A percentile compares a stretch with the other conserved stretches of the same genome.
These are phyloP conservation scores for Colletotrichum phormii DNA, from an alignment of 2,329 filamentous ascomycete species.

Conservation along the genomic window DNA sequence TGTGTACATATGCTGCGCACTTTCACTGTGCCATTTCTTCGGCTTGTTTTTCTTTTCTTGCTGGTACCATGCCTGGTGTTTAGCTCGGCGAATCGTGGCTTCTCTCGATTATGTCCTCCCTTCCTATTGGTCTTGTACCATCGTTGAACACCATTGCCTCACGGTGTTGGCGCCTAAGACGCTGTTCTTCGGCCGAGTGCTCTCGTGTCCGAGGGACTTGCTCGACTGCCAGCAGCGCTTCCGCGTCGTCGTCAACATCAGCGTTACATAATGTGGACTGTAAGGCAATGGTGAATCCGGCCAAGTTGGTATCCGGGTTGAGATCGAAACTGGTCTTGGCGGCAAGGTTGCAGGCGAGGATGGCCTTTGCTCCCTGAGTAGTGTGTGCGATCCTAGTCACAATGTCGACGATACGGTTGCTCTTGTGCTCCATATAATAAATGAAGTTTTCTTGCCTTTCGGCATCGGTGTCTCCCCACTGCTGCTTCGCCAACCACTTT, in stretches of 20 bases:
- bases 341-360: constrained; percentile 62
- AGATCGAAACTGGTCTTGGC: constrained; percentile 43
- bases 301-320: constrained; percentile 24
- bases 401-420: constrained; percentile 66
- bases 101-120: constrained; percentile 83
- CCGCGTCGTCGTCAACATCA: constrained; percentile 40
- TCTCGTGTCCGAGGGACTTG: constrained; percentile 55
- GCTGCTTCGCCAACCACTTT: constrained; percentile 79
- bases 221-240: constrained; percentile 41
- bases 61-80: neutral
- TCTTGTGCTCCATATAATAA: constrained; percentile 60
- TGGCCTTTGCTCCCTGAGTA: constrained; percentile 61
- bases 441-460: constrained; percentile 66
- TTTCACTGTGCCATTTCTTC: neutral
- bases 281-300: constrained; percentile 48
- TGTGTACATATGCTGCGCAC: neutral
- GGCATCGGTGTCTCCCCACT: constrained; percentile 70
- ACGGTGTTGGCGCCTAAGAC: constrained; percentile 78
- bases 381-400: constrained; percentile 61
- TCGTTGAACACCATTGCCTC: constrained; percentile 94
- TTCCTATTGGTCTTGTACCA: constrained; percentile 78
- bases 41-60: too few relatives aligned
- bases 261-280: constrained; percentile 49
- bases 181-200: constrained; percentile 74
- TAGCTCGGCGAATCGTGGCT: constrained; percentile 57